Conservation (phyloP, 139 green algal species). For the Micractinium sp. region DNA sequence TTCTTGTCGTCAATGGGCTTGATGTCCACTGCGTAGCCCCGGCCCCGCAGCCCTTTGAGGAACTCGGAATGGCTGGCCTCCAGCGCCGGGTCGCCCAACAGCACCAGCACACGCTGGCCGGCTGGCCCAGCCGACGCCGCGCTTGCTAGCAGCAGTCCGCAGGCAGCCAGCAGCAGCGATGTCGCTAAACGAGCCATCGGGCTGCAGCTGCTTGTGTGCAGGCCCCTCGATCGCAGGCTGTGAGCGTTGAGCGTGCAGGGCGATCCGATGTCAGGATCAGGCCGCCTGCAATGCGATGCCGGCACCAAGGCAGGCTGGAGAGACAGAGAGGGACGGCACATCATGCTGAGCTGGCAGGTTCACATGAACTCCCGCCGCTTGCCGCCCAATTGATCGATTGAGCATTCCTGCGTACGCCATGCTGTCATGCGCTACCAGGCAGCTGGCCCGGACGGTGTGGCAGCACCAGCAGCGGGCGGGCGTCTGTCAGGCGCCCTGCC, state of each 20-base stretch:
- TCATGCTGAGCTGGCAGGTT: no score
- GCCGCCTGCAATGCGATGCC: neutral
- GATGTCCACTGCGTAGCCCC: slow-evolving; percentile 60
- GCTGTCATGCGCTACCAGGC: no score
- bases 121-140: neutral
- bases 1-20: slow-evolving; percentile 51
- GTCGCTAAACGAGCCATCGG: neutral
- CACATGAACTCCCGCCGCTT: no score
- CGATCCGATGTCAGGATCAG: neutral
- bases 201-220: neutral
- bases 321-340: no score
- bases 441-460: neutral
- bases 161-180: neutral
- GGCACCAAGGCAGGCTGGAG: no score
- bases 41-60: slow-evolving; percentile 43
- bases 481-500: neutral
- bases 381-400: no score
- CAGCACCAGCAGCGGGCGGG: neutral
- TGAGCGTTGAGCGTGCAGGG: no score
- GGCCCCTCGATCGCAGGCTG: neutral
- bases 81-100: slow-evolving; percentile 44
- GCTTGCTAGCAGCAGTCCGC: neutral
- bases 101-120: slow-evolving; percentile 57
- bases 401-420: no score
- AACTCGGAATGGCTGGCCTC: slow-evolving; percentile 65